Evolutionary conservation across 2,329 filamentous ascomycete species (phyloP).

Genomic region (Onygenales sp.): DNA sequence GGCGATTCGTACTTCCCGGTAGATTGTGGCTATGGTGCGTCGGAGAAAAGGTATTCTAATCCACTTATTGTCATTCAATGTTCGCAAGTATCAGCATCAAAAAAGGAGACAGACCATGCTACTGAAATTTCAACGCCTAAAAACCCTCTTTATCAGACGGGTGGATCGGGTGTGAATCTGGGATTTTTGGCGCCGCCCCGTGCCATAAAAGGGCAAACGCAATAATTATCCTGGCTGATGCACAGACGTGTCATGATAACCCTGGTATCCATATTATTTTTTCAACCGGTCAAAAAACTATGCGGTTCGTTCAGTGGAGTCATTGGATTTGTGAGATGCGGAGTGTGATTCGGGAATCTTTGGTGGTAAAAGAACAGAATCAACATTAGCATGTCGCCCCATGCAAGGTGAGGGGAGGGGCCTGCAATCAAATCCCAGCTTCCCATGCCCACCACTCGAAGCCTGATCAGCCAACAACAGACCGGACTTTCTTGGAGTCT

Average conservation of each 20-base stretch:
- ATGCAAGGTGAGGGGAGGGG: not conserved
- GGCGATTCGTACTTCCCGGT: not conserved
- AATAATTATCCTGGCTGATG: not conserved
- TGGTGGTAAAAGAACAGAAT: not conserved
- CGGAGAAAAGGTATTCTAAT: not conserved
- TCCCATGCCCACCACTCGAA: not conserved
- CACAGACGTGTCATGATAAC: not conserved
- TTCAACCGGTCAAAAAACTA: not conserved
- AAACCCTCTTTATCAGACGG: not conserved
- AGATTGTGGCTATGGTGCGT: not conserved
- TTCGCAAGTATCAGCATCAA: not conserved
- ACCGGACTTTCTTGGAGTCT: not conserved
- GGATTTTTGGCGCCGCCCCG: not conserved
- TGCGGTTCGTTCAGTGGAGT: not conserved
- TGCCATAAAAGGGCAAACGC: not conserved
- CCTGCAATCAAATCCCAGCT: not conserved
- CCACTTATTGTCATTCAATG: not conserved
- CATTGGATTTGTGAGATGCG: not conserved
- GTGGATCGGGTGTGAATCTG: not conserved
- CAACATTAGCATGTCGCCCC: not conserved
- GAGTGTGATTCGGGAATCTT: not conserved
- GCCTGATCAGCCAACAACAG: not conserved
- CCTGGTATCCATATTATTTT: too few relatives aligned
- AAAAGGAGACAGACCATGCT: not conserved
- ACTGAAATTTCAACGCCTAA: not conserved